phyloP scores from a whole-genome alignment of 805 yeast genomes.

The Yarrowia sp. region DNA sequence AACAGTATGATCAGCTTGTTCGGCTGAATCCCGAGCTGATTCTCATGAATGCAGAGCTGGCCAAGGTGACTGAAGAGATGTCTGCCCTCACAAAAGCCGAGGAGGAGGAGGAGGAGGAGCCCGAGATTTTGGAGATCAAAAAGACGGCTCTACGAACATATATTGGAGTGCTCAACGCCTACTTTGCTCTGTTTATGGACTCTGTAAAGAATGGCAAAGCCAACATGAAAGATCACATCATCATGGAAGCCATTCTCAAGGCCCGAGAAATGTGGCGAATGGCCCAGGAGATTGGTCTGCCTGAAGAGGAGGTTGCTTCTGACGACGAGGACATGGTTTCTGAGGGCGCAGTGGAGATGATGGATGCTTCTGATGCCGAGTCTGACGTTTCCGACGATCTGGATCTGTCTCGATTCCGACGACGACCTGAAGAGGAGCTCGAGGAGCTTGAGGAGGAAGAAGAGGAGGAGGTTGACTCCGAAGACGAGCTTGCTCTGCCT shows the following conservation, averaged over 20 bases:
- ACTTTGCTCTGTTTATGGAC: constrained; percentile 69
- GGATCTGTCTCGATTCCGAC: constrained; percentile 21
- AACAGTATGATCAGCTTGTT: constrained; percentile 49
- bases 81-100: constrained; percentile 28
- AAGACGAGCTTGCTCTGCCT: constrained; percentile 51
- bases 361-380: constrained; percentile 29
- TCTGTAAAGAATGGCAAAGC: constrained; percentile 51
- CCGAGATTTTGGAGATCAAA: constrained; percentile 43
- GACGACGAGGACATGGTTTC: constrained; percentile 14
- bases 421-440: constrained; percentile 21
- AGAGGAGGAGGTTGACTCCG: constrained; percentile 33
- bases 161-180: constrained; percentile 71
- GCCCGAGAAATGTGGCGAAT: constrained; percentile 88
- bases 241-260: constrained; percentile 81
- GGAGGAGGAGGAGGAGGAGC: constrained; percentile 25
- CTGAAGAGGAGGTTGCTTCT: constrained; percentile 29
- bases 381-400: constrained; percentile 28
- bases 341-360: constrained; percentile 33
- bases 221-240: constrained; percentile 79
- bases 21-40: constrained; percentile 77
- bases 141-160: constrained; percentile 72
- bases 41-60: constrained; percentile 67
- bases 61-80: constrained; percentile 39
- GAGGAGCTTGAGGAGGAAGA: constrained; percentile 10
- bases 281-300: constrained; percentile 53